phyloP scores from a whole-genome alignment of 768 basidiomycete species.

The Pleurotus pulmonarius region DNA sequence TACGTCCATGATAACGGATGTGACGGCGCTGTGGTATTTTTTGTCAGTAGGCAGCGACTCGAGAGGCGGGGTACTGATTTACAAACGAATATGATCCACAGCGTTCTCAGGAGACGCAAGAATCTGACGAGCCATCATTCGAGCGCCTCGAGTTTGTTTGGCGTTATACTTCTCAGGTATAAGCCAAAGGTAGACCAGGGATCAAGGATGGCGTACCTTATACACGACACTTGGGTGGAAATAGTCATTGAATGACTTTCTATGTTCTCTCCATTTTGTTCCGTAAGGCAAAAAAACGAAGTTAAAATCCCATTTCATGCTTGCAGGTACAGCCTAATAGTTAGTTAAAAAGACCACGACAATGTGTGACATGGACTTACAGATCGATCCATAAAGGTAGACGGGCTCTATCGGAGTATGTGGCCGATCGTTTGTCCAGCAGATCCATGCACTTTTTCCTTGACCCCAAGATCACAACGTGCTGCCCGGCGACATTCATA shows the following conservation, averaged over 20 bases:
- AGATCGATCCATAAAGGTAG: not conserved
- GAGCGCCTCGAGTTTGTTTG: not conserved
- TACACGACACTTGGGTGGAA: constrained; percentile 16
- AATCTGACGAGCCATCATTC: not conserved
- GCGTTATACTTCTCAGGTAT: not conserved
- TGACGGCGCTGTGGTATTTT: not conserved
- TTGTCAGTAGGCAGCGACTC: not conserved
- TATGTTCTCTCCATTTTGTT: constrained; percentile 18
- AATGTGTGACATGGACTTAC: not conserved
- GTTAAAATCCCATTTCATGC: constrained; percentile 15
- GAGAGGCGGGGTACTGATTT: not conserved
- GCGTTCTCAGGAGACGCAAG: constrained; percentile 3
- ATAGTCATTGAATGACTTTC: constrained; percentile 21
- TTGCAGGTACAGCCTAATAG: not conserved
- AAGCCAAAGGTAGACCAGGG: not conserved
- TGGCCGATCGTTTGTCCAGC: constrained; percentile 15
- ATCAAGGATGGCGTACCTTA: not conserved
- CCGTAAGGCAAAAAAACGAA: constrained; percentile 19
- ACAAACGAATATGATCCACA: constrained; percentile 6
- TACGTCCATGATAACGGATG: constrained; percentile 1
- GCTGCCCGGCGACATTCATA: constrained; percentile 5
- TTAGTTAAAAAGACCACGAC: not conserved
- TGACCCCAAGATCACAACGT: constrained; percentile 11
- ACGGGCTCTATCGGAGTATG: constrained; percentile 13
- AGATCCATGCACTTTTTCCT: constrained; percentile 12